Base-by-base conservation (phyloP, 2,329 filamentous ascomycete species). In the Aspergillus melleus region DNA sequence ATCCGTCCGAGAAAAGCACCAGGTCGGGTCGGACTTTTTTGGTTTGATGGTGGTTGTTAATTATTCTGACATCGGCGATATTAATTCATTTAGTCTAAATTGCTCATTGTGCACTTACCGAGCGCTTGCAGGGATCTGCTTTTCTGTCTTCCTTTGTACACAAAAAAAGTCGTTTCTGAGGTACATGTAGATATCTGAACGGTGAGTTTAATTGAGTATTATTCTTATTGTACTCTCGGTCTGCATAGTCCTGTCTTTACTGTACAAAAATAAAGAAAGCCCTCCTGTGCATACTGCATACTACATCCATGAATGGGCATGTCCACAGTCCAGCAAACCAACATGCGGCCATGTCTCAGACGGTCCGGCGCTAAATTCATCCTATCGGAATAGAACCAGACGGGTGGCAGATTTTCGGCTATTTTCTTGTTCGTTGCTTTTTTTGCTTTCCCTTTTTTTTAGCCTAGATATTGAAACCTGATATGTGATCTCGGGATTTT, bases 321-420 rank as follows among this genome's bases (percentile, higher is more conserved):
- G 26, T 29, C 26, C 24, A 24, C 24, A 24, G 24, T 24, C 24
- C 11, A 42, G 16, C 47, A 30, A 44, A 54, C 22, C 19, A 44
- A 39, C 49, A 16, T 47, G 22, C 20, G 54, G 32, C 30, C 49
- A 44, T 54, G 56, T 58, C 56, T 58, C 51, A 58, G 49, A 50
- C 57, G 55, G 39, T 46, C 20, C 47, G 59, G 52, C 49, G 56
- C 59, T 53, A 54, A 51, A 46, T 54, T 29, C 51, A 57, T 42
- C 59, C 59, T 55, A 55, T 55, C 59, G 52, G 59, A 55, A 54
- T 39, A 55, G 47, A 61, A 51, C 52, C 59, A 55, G 56, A 51
- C 49, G 46, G 19, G 47, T 50, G 52, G 49, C 39, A 58, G 39
- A 50, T 44, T 26, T 54, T 12, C 55, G 51, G 52, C 47, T 49